These are phyloP conservation scores for Vaccinium macrocarpon DNA, from an alignment of 148 eudicot genomes.

Conservation along the genomic window DNA sequence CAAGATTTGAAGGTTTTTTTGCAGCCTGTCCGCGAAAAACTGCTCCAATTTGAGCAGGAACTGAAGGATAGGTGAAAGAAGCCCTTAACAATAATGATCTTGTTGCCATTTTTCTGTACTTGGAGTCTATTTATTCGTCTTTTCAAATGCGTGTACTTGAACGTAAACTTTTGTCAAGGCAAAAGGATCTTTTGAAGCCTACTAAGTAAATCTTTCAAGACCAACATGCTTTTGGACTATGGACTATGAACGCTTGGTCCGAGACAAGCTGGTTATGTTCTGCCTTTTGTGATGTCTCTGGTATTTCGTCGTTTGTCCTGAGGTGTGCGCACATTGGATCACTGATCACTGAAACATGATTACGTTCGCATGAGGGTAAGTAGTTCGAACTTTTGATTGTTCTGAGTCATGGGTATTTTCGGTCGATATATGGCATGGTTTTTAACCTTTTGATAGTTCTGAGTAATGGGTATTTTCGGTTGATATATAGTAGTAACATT, in stretches of 20 bases:
- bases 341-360: background rate
- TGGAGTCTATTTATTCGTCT: background rate
- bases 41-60: slow-evolving; percentile 75
- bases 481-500: no score
- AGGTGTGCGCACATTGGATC: background rate
- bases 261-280: background rate
- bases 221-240: background rate
- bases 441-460: background rate
- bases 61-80: slow-evolving; percentile 64
- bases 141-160: background rate
- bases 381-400: background rate
- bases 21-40: slow-evolving; percentile 69
- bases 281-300: background rate
- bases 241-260: background rate
- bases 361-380: background rate
- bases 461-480: no score
- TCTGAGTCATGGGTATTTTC: no score
- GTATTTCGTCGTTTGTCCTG: background rate
- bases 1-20: slow-evolving; percentile 68
- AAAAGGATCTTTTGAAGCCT: background rate
- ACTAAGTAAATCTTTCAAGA: background rate
- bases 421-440: background rate
- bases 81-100: background rate
- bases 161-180: background rate
- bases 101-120: background rate